Evolutionary conservation across 2,329 filamentous ascomycete species (phyloP).

Genomic region (Cytospora mali): DNA sequence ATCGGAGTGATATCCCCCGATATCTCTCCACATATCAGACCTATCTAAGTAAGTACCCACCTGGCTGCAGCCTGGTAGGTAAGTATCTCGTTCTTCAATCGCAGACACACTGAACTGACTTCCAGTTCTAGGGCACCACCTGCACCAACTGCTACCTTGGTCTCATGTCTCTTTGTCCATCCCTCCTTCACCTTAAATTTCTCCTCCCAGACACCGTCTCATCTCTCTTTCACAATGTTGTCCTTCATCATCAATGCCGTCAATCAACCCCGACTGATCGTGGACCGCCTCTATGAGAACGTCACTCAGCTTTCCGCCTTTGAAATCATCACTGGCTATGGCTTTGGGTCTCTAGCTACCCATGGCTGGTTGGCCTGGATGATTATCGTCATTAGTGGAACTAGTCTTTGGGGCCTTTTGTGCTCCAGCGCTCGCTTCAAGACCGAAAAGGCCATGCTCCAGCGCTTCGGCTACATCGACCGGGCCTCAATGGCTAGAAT

Average conservation of each 20-base stretch:
- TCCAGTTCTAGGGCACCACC: no score
- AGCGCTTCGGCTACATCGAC: constrained; percentile 38
- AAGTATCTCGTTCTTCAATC: no score
- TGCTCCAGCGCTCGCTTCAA: constrained; percentile 44
- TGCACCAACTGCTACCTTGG: no score
- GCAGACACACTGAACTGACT: no score
- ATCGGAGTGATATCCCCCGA: no score
- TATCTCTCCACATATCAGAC: no score
- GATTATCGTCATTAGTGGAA: constrained; percentile 18
- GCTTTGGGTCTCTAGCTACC: not conserved
- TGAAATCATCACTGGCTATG: not conserved
- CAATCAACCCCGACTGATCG: not conserved
- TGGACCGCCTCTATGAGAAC: constrained; percentile 1
- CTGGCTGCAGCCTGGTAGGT: no score
- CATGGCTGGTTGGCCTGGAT: not conserved
- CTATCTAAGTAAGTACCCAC: no score
- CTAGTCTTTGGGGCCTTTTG: constrained; percentile 38
- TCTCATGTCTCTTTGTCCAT: not conserved
- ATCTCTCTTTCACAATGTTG: not conserved
- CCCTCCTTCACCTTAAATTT: not conserved
- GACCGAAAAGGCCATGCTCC: constrained; percentile 36
- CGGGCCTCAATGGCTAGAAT: constrained; percentile 43
- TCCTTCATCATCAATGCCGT: not conserved
- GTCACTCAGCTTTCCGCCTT: not conserved
- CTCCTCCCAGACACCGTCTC: not conserved